Evolutionary conservation across 228 moss, liverwort and hornwort genomes (phyloP).

Genomic region (Sphagnum fallax): DNA sequence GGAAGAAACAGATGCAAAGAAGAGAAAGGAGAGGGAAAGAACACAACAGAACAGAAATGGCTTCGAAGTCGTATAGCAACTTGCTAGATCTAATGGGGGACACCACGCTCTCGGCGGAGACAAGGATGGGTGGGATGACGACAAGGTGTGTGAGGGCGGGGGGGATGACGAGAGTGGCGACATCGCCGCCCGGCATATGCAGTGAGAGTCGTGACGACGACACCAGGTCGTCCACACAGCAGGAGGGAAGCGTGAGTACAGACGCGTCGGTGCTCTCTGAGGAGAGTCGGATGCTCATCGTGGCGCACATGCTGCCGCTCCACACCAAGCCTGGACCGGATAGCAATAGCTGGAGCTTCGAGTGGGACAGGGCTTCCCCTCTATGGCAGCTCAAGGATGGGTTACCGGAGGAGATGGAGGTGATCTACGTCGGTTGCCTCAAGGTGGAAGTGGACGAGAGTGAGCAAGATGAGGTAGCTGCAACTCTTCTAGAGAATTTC

Average conservation of each 20-base stretch:
- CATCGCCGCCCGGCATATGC: constrained; percentile 40
- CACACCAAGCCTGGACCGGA: constrained; percentile 44
- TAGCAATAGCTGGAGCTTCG: constrained; percentile 58
- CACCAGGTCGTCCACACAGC: constrained; percentile 12
- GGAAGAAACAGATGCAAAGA: too few species aligned
- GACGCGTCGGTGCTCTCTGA: constrained; percentile 50
- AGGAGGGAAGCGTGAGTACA: constrained; percentile 47
- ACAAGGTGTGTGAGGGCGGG: constrained; percentile 43
- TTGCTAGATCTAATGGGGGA: constrained; percentile 77
- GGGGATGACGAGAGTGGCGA: constrained; percentile 38
- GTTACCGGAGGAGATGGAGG: constrained; percentile 67
- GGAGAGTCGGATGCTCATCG: constrained; percentile 85
- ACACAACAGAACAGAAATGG: constrained; percentile 31
- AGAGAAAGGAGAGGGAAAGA: neutral
- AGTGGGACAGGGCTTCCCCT: constrained; percentile 79
- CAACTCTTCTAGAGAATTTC: constrained; percentile 61
- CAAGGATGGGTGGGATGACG: constrained; percentile 18
- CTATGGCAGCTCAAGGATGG: constrained; percentile 85
- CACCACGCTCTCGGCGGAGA: constrained; percentile 35
- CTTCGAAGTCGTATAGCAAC: constrained; percentile 87
- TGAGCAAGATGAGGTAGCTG: constrained; percentile 82
- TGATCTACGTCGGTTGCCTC: constrained; percentile 85
- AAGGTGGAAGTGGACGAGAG: constrained; percentile 69
- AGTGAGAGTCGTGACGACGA: constrained; percentile 32
- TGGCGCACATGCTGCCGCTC: constrained; percentile 79